These are phyloP conservation scores for Fonsecaea erecta DNA, from an alignment of 2,329 filamentous ascomycete species.

Conservation along the genomic window DNA sequence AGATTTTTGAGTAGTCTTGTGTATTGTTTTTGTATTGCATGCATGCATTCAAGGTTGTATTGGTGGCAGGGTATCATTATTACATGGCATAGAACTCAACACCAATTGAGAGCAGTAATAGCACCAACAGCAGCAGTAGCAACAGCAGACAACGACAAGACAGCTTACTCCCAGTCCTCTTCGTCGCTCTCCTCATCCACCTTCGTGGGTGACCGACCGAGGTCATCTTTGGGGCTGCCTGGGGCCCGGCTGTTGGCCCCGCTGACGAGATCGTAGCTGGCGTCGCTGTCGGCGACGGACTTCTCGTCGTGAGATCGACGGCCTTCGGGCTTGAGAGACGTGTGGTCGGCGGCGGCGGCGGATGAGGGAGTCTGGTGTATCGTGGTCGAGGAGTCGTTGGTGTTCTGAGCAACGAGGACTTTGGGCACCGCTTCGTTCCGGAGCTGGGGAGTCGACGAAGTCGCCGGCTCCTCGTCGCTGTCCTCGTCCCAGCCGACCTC, in stretches of 20 bases:
- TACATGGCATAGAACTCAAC: neutral
- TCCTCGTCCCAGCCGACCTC: constrained; percentile 73
- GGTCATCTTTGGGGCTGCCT: constrained; percentile 62
- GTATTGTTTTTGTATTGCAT: neutral
- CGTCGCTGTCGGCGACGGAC: constrained; percentile 89
- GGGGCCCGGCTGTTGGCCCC: constrained; percentile 79
- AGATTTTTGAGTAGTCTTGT: too few species aligned
- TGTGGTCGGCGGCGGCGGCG: constrained; percentile 39
- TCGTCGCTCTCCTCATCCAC: constrained; percentile 56
- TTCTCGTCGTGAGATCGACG: constrained; percentile 83
- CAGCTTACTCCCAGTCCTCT: constrained; percentile 45
- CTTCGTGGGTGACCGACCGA: constrained; percentile 52
- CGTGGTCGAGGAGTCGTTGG: constrained; percentile 31
- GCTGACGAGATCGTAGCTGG: constrained; percentile 92
- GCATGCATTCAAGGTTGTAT: too few species aligned
- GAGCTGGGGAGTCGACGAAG: constrained; percentile 50
- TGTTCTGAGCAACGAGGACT: constrained; percentile 34
- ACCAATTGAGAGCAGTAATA: neutral
- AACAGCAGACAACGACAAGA: neutral
- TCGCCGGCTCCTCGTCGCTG: constrained; percentile 60
- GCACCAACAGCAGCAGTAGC: neutral
- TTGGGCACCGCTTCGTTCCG: constrained; percentile 48
- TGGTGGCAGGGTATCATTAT: neutral
- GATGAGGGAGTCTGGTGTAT: constrained; percentile 42
- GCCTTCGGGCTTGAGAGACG: constrained; percentile 60